Evolutionary conservation across 257 asterid species (phyloP), one percentile per base, ranked within the genome.

Genomic region (Paulownia fortunei): DNA sequence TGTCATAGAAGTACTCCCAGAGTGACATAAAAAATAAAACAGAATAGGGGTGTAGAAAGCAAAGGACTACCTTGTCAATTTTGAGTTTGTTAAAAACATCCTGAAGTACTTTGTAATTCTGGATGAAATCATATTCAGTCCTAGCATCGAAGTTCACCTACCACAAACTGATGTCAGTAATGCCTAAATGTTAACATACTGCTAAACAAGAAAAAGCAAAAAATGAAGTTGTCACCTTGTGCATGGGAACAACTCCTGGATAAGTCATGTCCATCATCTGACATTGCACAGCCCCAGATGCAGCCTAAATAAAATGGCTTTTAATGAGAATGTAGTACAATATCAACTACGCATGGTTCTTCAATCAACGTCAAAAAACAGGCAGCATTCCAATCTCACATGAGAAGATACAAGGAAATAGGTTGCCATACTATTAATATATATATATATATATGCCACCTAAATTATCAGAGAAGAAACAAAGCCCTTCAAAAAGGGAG

Each of bases 231-330:
- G 26, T 37, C 74, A 93, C 98, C 93, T 92, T 94, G 87, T 94
- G 98, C 94, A 94, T 94, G 2, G 98, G 98, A 86, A 94, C 98
- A 58, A 89, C 86, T 72, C 97, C 98, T 27, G 97, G 94, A 78
- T 86, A 84, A 72, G 93, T 86, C 96, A 89, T 88, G 84, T 94
- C 98, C 88, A 94, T 90, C 96, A 94, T 84, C 88, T 94, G 98
- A 69, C 98, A 94, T 74, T 94, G 98, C 69, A 92, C 96, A 59
- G 98, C 98, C 47, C 98, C 98, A 41, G 98, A 92, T 37, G 96
- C 96, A 78, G 93, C 97, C 98, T 94, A 80, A 66, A 80, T 18
- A 51, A 59, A 55, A 79, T 79, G 71, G n/a, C 19, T 30, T 73
- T 34, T 24, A 54, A 52, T 75, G 76, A 74, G 67, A 79, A 54